Base-by-base conservation (phyloP, 495 filamentous ascomycete species). In the Penicillium psychrofluorescens region DNA sequence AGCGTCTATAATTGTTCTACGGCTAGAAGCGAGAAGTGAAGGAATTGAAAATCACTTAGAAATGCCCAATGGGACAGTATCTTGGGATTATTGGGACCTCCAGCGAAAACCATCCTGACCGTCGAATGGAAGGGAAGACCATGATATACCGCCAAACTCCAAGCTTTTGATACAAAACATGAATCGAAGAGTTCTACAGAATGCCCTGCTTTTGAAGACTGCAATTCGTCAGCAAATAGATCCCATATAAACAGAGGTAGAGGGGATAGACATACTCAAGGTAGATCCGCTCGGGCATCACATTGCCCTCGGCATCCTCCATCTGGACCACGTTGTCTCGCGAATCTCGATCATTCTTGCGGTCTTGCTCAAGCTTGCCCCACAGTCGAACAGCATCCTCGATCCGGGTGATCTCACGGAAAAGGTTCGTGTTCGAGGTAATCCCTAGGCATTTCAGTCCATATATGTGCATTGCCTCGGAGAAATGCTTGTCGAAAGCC, bases 241-340 rank as follows among this genome's bases (percentile, higher is more conserved):
- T 36, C 13, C 31, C 4, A 11, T 9, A 34, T 6, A 10, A 10
- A 36, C 7, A 9, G 30, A 31, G 15, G 14, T 10, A 32, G 36
- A 30, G 32, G 47, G 42, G 12, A 4, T 22, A 29, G 8, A 69
- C 72, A 33, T 61, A 76, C 72, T 98, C 94, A 42, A 88, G 77
- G 58, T 95, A 98, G 34, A 98, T 88, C 71, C 94, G 94, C 71
- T 95, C 85, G 0, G 94, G 92, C 92, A 98, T 97, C 27, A 97
- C 94, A 59, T 97, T 97, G 36, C 92, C 92, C 58, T 95, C 85
- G 0, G 79, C 86, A 66, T 98, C 92, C 73, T 98, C 92, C 94
- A 97, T 97, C 71, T 98, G 88, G 29, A 95, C 87, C 1, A 97
- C 79, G 38, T 85, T 86, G 28, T 92, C 89, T 13, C 80, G 81